Evolutionary conservation across 2,329 filamentous ascomycete genomes (phyloP).

Genomic region (Fusarium oligoseptatum): DNA sequence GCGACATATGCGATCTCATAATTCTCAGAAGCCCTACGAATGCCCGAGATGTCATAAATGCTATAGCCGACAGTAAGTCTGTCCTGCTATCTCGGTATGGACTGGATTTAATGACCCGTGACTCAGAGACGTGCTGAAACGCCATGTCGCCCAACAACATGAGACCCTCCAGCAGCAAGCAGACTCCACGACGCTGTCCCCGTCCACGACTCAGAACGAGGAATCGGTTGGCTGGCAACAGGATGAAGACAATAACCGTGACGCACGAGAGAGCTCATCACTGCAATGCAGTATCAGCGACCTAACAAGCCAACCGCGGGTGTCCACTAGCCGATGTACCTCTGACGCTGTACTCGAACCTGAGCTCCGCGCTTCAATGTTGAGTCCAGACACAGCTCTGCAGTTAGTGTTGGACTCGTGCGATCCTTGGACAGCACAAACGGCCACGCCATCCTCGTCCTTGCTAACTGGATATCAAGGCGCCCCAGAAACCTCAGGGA

Average conservation of each 20-base stretch:
- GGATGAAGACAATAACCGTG: neutral
- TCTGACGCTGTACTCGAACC: neutral
- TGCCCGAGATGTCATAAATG: neutral
- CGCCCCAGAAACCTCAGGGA: neutral
- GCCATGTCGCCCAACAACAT: neutral
- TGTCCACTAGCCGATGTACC: neutral
- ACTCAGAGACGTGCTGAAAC: neutral
- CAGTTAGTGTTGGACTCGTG: neutral
- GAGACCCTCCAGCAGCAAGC: neutral
- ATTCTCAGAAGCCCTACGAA: neutral
- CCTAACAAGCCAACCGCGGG: neutral
- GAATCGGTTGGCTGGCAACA: neutral
- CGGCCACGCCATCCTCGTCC: neutral
- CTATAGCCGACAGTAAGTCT: neutral
- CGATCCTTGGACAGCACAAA: neutral
- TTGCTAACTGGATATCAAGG: neutral
- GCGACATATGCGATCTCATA: neutral
- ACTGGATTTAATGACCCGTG: no score
- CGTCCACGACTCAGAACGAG: neutral
- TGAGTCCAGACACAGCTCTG: neutral
- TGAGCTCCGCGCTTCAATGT: neutral
- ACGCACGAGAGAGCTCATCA: neutral
- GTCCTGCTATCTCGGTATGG: no score
- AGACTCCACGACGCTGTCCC: neutral
- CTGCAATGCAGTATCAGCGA: neutral